Conservation (phyloP, 345 rosid genomes). For the Lepidium didymum region DNA sequence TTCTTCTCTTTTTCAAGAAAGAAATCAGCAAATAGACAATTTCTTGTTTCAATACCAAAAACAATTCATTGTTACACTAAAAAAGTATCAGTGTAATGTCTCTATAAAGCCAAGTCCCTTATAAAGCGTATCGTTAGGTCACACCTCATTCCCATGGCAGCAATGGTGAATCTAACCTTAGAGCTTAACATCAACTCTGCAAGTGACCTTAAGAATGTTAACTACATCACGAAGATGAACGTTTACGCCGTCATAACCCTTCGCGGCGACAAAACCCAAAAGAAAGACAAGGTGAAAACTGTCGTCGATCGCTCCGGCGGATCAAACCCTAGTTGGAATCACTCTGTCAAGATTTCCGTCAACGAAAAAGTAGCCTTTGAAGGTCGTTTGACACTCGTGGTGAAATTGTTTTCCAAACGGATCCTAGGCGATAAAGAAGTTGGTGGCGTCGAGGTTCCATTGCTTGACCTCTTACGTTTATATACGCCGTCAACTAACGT, state of each 20-base stretch:
- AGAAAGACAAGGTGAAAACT: conserved; percentile 35
- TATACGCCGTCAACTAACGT: neutral
- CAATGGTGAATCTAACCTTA: conserved; percentile 39
- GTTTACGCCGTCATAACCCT: conserved; percentile 51
- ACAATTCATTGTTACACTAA: neutral
- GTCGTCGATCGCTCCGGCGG: conserved; percentile 39
- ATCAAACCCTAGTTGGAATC: conserved; percentile 52
- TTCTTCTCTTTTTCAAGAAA: neutral
- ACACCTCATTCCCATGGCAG: neutral
- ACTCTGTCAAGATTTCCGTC: conserved; percentile 40
- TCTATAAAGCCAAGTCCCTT: neutral
- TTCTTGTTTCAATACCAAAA: neutral
- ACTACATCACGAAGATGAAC: conserved; percentile 58
- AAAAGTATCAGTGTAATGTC: neutral
- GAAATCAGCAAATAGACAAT: neutral
- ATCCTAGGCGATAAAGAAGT: conserved; percentile 50
- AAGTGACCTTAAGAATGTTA: conserved; percentile 45
- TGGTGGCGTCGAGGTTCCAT: conserved; percentile 53
- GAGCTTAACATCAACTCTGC: conserved; percentile 57
- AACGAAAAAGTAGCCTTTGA: conserved; percentile 29
- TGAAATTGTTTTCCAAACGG: conserved; percentile 40
- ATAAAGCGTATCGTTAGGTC: neutral
- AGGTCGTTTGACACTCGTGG: conserved; percentile 36
- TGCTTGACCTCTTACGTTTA: conserved; percentile 41
- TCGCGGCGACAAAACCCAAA: conserved; percentile 29